Conservation (phyloP, 331 rosid species). For the Malus hybrid region DNA sequence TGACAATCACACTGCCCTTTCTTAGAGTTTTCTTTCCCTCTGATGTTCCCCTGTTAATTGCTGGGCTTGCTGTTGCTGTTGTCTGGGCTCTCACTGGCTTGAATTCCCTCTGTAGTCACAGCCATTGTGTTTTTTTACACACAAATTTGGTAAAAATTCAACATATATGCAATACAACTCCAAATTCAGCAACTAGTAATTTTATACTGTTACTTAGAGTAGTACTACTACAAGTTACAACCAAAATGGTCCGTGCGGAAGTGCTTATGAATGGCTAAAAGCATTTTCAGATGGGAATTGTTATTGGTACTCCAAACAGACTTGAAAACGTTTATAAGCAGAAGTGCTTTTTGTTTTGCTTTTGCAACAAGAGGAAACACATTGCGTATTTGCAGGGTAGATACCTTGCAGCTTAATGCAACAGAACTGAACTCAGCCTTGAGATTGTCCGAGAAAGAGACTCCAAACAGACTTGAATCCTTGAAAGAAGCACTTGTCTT, state of each 20-base stretch:
- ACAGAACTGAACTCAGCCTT: slow-evolving; percentile 69
- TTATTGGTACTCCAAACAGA: no score
- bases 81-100: slow-evolving; percentile 62
- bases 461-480: slow-evolving; percentile 78
- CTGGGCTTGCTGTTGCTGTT: slow-evolving; percentile 52
- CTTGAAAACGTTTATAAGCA: no score
- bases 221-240: no score
- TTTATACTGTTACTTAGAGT: background rate
- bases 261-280: no score
- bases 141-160: background rate
- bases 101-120: slow-evolving; percentile 41
- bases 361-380: background rate
- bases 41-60: slow-evolving; percentile 40
- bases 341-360: background rate
- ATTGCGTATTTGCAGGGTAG: background rate
- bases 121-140: background rate
- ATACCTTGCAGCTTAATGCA: slow-evolving; percentile 73
- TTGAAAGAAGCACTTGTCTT: slow-evolving; percentile 47
- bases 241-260: no score
- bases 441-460: slow-evolving; percentile 54
- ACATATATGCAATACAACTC: background rate
- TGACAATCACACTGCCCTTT: slow-evolving; percentile 74
- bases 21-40: slow-evolving; percentile 89
- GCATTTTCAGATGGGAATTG: no score
- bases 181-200: background rate